A percentile compares a stretch with the other conserved stretches of the same genome.
phyloP scores from a whole-genome alignment of 2,329 filamentous ascomycete species.

The Aureobasidium sp. region DNA sequence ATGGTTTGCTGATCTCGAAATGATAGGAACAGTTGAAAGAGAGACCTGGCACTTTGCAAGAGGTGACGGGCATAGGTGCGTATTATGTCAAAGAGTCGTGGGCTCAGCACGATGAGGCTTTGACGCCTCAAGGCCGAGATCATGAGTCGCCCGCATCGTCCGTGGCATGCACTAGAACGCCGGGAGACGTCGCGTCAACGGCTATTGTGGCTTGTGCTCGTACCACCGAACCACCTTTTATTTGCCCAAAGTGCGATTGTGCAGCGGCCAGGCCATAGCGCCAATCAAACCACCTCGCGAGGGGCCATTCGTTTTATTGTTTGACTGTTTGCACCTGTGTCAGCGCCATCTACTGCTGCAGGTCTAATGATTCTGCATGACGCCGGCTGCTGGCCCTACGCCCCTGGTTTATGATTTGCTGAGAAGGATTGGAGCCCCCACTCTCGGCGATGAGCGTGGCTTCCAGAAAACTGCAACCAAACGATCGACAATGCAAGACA shows the following conservation, averaged over 20 bases:
- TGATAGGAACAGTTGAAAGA: background rate
- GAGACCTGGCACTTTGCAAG: background rate
- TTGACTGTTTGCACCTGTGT: background rate
- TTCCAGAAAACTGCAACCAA: background rate
- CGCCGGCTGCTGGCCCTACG: background rate
- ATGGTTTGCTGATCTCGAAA: background rate
- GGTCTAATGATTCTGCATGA: background rate
- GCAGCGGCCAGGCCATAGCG: background rate
- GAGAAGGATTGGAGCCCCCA: background rate
- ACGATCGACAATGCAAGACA: constrained; percentile 13
- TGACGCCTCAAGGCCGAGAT: constrained; percentile 12
- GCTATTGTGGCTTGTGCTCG: constrained; percentile 1
- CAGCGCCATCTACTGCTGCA: background rate
- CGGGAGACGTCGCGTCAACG: constrained; percentile 1
- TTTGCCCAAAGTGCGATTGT: background rate
- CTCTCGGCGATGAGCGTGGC: background rate
- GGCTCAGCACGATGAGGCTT: constrained; percentile 8
- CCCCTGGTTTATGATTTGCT: background rate
- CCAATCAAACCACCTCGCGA: background rate
- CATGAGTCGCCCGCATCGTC: constrained; percentile 11
- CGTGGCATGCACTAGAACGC: constrained; percentile 3
- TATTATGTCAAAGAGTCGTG: background rate
- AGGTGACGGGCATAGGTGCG: constrained; percentile 2
- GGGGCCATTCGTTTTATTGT: background rate
- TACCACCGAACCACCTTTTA: constrained; percentile 11